Evolutionary conservation across 208 protist genomes (phyloP).

Genomic region (Leishmania aethiopica): DNA sequence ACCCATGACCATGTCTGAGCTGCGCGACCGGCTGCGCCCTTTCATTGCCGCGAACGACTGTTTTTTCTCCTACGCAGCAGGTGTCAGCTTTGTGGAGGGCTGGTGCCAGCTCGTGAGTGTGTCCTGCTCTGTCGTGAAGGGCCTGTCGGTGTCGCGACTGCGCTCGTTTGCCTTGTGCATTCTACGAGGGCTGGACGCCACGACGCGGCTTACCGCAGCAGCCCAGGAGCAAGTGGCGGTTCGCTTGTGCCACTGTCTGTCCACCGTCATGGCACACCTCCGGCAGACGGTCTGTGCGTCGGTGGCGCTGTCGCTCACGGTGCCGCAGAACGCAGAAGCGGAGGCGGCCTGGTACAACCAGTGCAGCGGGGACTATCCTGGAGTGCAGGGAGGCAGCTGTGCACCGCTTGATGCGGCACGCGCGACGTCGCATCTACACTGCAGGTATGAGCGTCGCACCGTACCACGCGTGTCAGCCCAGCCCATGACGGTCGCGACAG

Average conservation of each 20-base stretch:
- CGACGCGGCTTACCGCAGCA: constrained; percentile 59
- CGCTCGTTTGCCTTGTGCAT: constrained; percentile 49
- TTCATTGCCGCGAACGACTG: constrained; percentile 83
- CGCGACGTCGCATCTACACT: background rate
- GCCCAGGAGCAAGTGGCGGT: constrained; percentile 81
- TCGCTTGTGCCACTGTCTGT: constrained; percentile 57
- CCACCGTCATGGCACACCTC: constrained; percentile 70
- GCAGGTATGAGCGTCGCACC: background rate
- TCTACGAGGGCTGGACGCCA: constrained; percentile 47
- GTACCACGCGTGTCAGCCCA: background rate
- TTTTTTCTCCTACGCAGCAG: constrained; percentile 66
- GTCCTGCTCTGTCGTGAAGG: constrained; percentile 45
- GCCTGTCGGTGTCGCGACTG: constrained; percentile 45
- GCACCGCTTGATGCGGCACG: constrained; percentile 1
- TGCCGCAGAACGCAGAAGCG: background rate
- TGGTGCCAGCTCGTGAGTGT: constrained; percentile 70
- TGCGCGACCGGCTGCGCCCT: constrained; percentile 49
- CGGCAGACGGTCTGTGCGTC: constrained; percentile 15
- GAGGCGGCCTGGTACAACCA: background rate
- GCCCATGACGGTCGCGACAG: background rate
- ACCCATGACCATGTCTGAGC: constrained; percentile 38
- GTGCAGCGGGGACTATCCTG: background rate
- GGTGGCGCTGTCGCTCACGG: constrained; percentile 5
- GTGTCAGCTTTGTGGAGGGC: constrained; percentile 78
- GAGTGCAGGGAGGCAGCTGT: background rate